A percentile compares a stretch with the other conserved stretches of the same genome.
Conservation (phyloP, 192 early-diverging fungal genomes). For the Polychytrium aggregatum region DNA sequence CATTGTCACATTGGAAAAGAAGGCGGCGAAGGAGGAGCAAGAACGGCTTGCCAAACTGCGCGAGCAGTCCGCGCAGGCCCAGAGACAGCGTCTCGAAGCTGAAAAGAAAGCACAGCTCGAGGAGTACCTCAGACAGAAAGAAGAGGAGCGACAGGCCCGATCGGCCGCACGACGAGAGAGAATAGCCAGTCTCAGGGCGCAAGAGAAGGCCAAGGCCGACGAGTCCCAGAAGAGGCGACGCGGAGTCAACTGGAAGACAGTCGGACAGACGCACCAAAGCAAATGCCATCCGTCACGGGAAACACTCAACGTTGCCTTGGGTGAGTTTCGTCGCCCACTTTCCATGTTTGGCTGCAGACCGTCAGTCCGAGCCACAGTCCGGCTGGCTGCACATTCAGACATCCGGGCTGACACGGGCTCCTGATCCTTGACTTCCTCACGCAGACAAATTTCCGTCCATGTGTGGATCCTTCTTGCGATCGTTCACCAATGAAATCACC, state of each 20-base stretch:
- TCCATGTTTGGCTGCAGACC: background rate
- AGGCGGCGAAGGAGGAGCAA: constrained; percentile 10
- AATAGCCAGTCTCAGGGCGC: constrained; percentile 7
- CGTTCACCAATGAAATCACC: constrained; percentile 11
- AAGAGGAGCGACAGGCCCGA: constrained; percentile 16
- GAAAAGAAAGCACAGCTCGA: constrained; percentile 16
- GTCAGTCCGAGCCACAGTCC: background rate
- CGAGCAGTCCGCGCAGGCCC: constrained; percentile 13
- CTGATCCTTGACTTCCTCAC: constrained; percentile 4
- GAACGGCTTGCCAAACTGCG: constrained; percentile 21
- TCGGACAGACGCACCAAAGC: constrained; percentile 32
- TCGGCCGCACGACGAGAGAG: constrained; percentile 8
- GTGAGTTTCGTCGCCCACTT: constrained; percentile 6
- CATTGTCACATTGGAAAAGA: constrained; percentile 13
- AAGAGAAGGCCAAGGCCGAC: constrained; percentile 2
- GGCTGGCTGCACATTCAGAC: background rate
- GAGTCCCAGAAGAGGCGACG: background rate
- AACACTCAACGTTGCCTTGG: constrained; percentile 21
- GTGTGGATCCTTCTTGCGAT: background rate
- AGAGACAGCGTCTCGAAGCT: constrained; percentile 12
- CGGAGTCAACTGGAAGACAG: constrained; percentile 2
- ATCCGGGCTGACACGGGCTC: constrained; percentile 1
- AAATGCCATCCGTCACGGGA: constrained; percentile 37
- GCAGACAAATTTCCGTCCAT: constrained; percentile 1
- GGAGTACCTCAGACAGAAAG: constrained; percentile 16